Conservation (phyloP, 768 basidiomycete species). For the Podaxis sp. region DNA sequence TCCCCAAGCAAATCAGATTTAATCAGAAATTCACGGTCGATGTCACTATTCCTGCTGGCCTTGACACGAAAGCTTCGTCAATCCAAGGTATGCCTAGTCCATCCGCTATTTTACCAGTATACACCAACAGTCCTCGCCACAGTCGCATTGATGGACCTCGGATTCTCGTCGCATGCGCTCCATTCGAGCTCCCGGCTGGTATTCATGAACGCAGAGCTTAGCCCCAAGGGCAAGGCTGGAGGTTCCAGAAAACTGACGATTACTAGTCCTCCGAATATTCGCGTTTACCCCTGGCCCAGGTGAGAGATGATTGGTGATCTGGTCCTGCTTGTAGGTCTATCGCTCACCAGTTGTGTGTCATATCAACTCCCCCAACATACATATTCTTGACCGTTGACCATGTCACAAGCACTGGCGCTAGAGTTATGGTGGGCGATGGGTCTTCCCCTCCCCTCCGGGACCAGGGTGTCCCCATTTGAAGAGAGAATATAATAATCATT, state of each 20-base stretch:
- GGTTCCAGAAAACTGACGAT: conserved; percentile 25
- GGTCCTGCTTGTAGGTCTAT: background rate
- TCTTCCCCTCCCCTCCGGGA: conserved; percentile 32
- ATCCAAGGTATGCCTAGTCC: conserved; percentile 25
- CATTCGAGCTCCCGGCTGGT: conserved; percentile 36
- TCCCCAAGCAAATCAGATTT: conserved; percentile 33
- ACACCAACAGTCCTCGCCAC: background rate
- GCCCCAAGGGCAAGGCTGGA: conserved; percentile 18
- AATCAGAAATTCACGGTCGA: conserved; percentile 29
- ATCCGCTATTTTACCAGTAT: background rate
- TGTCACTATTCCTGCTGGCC: conserved; percentile 25
- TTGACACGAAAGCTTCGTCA: conserved; percentile 16
- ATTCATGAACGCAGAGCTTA: conserved; percentile 28
- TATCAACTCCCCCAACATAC: background rate
- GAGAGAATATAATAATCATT: too few relatives aligned
- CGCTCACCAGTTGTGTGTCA: background rate
- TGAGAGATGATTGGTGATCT: conserved; percentile 1
- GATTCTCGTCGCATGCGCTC: conserved; percentile 38
- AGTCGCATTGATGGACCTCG: conserved; percentile 39
- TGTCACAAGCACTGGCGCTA: conserved; percentile 31
- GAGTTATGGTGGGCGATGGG: conserved; percentile 36
- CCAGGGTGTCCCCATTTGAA: conserved; percentile 20
- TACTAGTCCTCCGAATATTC: conserved; percentile 29
- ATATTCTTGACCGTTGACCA: background rate
- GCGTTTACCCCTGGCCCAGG: conserved; percentile 38